A percentile compares a stretch with the other conserved stretches of the same genome.
These are phyloP conservation scores for Saturnispora serradocipensis DNA, from an alignment of 805 yeast species.

Conservation along the genomic window DNA sequence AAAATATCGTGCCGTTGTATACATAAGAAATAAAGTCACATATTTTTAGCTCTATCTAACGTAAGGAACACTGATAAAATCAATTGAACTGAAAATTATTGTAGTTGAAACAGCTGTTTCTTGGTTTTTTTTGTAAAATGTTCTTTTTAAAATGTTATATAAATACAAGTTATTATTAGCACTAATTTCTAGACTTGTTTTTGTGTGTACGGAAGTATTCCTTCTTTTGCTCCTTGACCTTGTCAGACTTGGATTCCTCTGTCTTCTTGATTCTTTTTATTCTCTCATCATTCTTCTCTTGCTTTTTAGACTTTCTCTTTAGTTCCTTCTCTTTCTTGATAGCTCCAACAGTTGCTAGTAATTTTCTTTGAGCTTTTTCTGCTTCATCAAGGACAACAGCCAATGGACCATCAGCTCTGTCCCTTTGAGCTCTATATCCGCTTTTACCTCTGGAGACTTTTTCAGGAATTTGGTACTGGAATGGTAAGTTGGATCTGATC, in stretches of 20 bases:
- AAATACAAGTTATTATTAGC: background rate
- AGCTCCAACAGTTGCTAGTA: conserved; percentile 81
- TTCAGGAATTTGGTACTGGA: conserved; percentile 79
- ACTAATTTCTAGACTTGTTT: conserved; percentile 6
- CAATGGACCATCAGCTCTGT: conserved; percentile 7
- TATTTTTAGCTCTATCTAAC: background rate
- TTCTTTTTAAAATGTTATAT: background rate
- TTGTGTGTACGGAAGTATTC: conserved; percentile 63
- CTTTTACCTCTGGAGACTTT: conserved; percentile 82
- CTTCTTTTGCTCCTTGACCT: conserved; percentile 77
- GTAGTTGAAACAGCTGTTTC: background rate
- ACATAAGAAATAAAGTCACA: background rate
- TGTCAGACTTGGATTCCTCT: conserved; percentile 61
- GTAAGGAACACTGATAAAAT: too few species aligned
- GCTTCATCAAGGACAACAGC: conserved; percentile 91
- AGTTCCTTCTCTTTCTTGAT: conserved; percentile 78
- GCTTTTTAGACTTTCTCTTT: conserved; percentile 64
- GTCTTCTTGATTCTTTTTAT: conserved; percentile 67
- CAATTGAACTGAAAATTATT: too few species aligned
- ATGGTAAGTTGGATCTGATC: conserved; percentile 72
- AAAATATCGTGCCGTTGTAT: background rate
- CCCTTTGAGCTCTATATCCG: conserved; percentile 72
- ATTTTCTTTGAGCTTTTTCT: conserved; percentile 85
- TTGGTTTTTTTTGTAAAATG: background rate
- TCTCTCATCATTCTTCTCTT: conserved; percentile 65